Base-by-base conservation (phyloP, 371 early-diverging fungal species). In the Apophysomyces ossiformis region DNA sequence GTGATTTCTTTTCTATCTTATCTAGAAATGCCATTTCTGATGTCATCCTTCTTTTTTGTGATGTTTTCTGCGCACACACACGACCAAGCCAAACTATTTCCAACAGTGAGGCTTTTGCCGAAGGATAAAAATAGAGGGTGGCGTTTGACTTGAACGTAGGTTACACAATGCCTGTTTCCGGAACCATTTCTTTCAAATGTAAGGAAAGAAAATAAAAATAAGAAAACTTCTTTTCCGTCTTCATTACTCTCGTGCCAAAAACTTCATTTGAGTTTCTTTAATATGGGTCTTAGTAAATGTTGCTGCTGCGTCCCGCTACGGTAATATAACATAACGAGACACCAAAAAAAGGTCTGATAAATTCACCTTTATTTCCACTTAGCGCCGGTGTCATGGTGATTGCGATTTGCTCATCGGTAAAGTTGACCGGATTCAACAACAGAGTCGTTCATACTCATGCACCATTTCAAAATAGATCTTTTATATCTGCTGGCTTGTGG, bases 301-400 rank as follows among this genome's bases (percentile, higher is more conserved):
- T 68, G 69, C 41, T 68, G 69, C 37, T 68, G 69, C 39, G 54
- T 68, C 37, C 69, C 69, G 37, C 46, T 68, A 13, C 35, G 69
- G 69, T 68, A 68, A 26, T 46, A 12, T 11, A 32, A 32, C 44
- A 16, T 6, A 45, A 57, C 37, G 12, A 3, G 18, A 21, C 35
- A 15, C 11, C 5, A 26, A 43, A 18, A 39, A 18, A 15, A 21
- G 16, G n/a, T 65, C 11, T n/a, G 18, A 32, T 1, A 21, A 13
- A 41, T 16, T 57, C 5, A 50, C 43, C 21, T 16, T n/a, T 37
- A 35, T 15, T 1, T 61, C 12, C 21, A 45, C 26, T 5, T 45
- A 68, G 69, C 18, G 62, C 58, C 18, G 64, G 62, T 45, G 64
- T 68, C 37, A 18, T 64, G 37, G 26, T 68, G 64, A 68, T 68